phyloP scores from a whole-genome alignment of 257 asterid species.

The Ligustrum vulgare region DNA sequence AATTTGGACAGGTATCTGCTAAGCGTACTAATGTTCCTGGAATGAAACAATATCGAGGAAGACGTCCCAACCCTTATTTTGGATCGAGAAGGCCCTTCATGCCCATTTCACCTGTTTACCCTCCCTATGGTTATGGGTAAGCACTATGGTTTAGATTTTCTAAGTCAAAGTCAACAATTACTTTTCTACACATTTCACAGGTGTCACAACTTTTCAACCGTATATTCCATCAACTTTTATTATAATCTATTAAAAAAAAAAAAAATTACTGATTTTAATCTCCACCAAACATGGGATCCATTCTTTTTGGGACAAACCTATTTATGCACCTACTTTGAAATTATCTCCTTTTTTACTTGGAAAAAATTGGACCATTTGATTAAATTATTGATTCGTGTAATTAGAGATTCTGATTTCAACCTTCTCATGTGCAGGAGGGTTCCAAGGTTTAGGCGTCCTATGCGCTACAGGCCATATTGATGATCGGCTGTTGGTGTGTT shows the following conservation, averaged over 20 bases:
- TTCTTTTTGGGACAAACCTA: too few relatives aligned
- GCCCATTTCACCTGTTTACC: constrained; percentile 49
- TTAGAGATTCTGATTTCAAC: constrained; percentile 18
- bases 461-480: constrained; percentile 67
- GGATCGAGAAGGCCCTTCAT: constrained; percentile 54
- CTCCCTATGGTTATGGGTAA: constrained; percentile 60
- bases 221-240: too few relatives aligned
- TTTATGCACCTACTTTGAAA: background rate
- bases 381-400: background rate
- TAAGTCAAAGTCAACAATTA: too few relatives aligned
- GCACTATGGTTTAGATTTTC: constrained; percentile 17
- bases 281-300: too few relatives aligned
- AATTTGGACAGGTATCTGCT: constrained; percentile 50
- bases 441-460: constrained; percentile 66
- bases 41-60: constrained; percentile 58
- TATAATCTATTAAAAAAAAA: too few relatives aligned
- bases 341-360: background rate
- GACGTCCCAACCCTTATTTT: constrained; percentile 57
- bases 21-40: constrained; percentile 68
- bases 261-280: too few relatives aligned
- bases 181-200: too few relatives aligned
- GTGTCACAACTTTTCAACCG: too few relatives aligned
- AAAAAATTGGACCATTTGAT: background rate
- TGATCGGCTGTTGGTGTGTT: constrained; percentile 21
- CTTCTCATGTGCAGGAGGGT: constrained; percentile 47